Evolutionary conservation across 139 green algal genomes (phyloP), one percentile per base, ranked within the genome.

Genomic region (Chlamydomonas sphaeroides): DNA sequence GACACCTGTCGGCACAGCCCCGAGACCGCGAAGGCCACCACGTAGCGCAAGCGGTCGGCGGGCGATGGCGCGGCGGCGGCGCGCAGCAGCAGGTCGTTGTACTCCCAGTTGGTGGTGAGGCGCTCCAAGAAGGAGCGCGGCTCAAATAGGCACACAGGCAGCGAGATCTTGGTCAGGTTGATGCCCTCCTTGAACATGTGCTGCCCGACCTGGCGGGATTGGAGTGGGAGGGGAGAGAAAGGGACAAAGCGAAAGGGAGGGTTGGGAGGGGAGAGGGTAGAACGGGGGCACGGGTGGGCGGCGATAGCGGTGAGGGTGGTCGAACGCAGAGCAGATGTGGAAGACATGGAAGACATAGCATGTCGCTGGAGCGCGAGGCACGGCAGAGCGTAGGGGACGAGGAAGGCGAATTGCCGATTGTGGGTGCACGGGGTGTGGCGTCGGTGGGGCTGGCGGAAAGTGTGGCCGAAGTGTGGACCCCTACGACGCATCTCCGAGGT

Each of bases 61-160:
- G 91, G 88, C 70, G 94, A 85, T 21, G 38, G 80, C 62, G 30
- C 56, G 25, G 84, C 57, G 1, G 88, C 90, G 49, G 90, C 88
- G 33, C 38, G 42, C 33, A 68, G 51, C 49, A 93, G 70, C 45
- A 90, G 66, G 57, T 63, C 57, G 41, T 87, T 77, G 78, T 86
- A 90, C 49, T 90, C 74, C 86, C 85, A 92, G 81, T 89, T 93
- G 72, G 86, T 87, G 8, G 90, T 90, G 18, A 94, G 66, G 17
- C 90, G 85, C 77, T 94, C 83, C 81, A 94, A 80, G 74, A 91
- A 95, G n/a, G 84, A 91, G 45, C 91, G 85, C 23, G 88, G 63
- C 87, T 95, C 91, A 67, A 93, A 95, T 2, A 95, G 59, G 63
- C 81, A 86, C 25, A 94, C 91, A 5, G 91, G 91, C 79, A 94